Evolutionary conservation across 257 asterid genomes (phyloP).

Genomic region (Solanum virginianum): DNA sequence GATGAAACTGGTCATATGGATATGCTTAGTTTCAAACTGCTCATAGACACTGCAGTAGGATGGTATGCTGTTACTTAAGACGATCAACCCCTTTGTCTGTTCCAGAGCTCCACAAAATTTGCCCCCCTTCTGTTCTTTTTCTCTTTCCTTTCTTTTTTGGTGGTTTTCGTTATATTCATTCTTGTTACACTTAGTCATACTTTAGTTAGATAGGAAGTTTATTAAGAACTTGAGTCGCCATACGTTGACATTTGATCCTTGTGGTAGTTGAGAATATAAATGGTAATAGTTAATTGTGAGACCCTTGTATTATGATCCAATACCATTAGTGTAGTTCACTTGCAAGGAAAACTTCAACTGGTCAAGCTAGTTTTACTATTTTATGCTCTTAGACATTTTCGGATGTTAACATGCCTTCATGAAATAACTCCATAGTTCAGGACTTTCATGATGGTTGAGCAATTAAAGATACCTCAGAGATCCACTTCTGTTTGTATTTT

Average conservation of each 20-base stretch:
- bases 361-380: not conserved
- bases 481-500: not conserved
- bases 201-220: not conserved
- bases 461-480: not conserved
- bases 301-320: not conserved
- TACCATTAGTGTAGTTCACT: not conserved
- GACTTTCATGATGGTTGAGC: not conserved
- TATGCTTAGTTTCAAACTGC: not conserved
- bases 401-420: not conserved
- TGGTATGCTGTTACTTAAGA: not conserved
- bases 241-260: not conserved
- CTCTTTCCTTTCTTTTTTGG: not conserved
- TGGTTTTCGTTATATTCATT: not conserved
- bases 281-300: not conserved
- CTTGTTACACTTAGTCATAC: not conserved
- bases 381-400: not conserved
- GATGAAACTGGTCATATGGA: not conserved
- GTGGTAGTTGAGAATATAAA: not conserved
- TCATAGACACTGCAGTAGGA: not conserved
- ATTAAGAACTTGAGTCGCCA: not conserved
- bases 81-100: not conserved
- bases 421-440: not conserved
- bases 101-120: not conserved
- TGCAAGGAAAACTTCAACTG: not conserved
- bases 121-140: not conserved